Percentiles rank a stretch among this genome's conserved stretches.
phyloP scores from a whole-genome alignment of 306 rosid genomes.

The Ormosia emarginata region DNA sequence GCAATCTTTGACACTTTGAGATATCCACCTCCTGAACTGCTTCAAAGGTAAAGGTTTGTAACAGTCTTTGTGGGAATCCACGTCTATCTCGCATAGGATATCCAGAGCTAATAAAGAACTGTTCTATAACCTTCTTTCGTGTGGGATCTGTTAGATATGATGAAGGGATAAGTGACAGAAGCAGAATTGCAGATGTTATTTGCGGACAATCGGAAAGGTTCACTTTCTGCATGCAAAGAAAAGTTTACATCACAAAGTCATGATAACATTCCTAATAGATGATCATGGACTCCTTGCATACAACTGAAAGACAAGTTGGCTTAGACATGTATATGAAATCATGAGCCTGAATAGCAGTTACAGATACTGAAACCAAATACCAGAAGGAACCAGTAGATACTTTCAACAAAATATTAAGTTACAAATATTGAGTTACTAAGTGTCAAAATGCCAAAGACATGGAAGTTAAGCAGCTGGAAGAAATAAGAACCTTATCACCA shows the following conservation, averaged over 20 bases:
- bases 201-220: slow-evolving; percentile 75
- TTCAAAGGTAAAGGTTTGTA: slow-evolving; percentile 45
- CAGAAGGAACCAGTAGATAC: slow-evolving; percentile 13
- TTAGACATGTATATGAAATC: slow-evolving; percentile 4
- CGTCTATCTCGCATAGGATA: slow-evolving; percentile 24
- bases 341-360: slow-evolving; percentile 18
- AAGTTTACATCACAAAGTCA: slow-evolving; percentile 26
- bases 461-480: slow-evolving; percentile 9
- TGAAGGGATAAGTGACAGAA: slow-evolving; percentile 61
- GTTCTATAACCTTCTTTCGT: slow-evolving; percentile 36
- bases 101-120: slow-evolving; percentile 34
- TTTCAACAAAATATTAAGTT: slow-evolving; percentile 3
- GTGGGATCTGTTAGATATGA: slow-evolving; percentile 36
- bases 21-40: slow-evolving; percentile 71
- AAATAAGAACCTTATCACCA: background rate
- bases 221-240: slow-evolving; percentile 60
- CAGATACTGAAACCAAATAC: slow-evolving; percentile 16
- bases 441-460: slow-evolving; percentile 23
- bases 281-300: background rate
- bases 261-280: slow-evolving; percentile 4
- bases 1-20: slow-evolving; percentile 62
- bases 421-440: background rate
- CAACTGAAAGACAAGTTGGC: slow-evolving; percentile 18
- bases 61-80: slow-evolving; percentile 21
- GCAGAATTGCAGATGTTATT: slow-evolving; percentile 53